Evolutionary conservation across 176 grass and related monocot species (phyloP), one percentile per base, ranked within the genome.

Genomic region (Canna indica): DNA sequence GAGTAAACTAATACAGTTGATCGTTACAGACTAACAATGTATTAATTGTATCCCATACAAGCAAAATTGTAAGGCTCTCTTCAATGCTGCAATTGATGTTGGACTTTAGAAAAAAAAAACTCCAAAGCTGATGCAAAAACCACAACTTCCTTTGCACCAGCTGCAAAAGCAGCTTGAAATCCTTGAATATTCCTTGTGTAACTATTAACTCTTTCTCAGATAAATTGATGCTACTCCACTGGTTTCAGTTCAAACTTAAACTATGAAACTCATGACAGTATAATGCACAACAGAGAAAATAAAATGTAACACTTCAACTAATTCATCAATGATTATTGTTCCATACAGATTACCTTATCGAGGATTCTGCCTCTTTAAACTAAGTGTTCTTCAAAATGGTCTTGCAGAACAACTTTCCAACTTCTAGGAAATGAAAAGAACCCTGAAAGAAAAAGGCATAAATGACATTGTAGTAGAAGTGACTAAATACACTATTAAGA

Each of bases 61-160:
- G n/a, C n/a, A n/a, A n/a, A n/a, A n/a, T n/a, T n/a, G 64, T 72
- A 87, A 96, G 81, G 57, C 92, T 96, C 39, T 96, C 83, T 78
- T 86, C 77, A 30, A 96, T 85, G 48, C 80, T 89, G 69, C 92
- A 96, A 79, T 96, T 96, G 79, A 96, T 84, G 80, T 96, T 96
- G 35, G 83, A 85, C 76, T 83, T 89, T n/a, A n/a, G n/a, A n/a
- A 1, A 88, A 96, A 87, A 96, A 96, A 70, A 83, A 85, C 82
- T 96, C 92, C 15, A 88, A 96, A 76, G 92, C 92, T 66, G 88
- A 96, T 30, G 83, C 92, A 81, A 96, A 96, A 56, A 96, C 64
- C 70, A 85, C 88, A 46, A 96, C 78, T 85, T 96, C 92, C 73
- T 86, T 96, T 58, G 88, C 88, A 56, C 92, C 85, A 72, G 88